phyloP scores from a whole-genome alignment of 2,329 filamentous ascomycete species.

The Talaromyces amestolkiae region DNA sequence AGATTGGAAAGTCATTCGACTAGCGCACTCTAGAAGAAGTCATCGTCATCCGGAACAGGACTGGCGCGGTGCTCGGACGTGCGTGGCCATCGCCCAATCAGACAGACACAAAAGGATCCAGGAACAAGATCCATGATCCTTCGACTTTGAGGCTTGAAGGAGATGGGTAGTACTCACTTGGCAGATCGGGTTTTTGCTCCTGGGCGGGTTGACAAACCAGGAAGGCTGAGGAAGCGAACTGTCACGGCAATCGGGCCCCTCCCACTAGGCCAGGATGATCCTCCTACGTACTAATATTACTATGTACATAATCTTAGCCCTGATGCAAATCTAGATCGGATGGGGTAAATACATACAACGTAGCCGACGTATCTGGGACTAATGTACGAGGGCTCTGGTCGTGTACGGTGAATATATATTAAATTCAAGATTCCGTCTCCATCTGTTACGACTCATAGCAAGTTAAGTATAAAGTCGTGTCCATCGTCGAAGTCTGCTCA shows the following conservation, averaged over 20 bases:
- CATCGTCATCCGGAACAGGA: neutral
- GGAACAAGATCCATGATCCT: neutral
- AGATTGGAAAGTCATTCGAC: slow-evolving; percentile 6
- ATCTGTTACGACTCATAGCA: neutral
- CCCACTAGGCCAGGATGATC: neutral
- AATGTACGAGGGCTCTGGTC: neutral
- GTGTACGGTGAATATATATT: neutral
- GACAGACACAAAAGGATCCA: neutral
- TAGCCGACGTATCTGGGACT: neutral
- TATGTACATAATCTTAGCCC: neutral
- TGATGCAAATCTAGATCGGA: slow-evolving; percentile 7
- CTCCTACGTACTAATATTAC: neutral
- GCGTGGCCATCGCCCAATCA: neutral
- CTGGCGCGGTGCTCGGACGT: neutral
- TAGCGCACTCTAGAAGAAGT: neutral
- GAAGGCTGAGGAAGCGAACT: neutral
- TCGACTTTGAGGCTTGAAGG: neutral
- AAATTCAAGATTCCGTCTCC: neutral
- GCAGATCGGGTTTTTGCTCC: neutral
- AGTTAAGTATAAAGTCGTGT: neutral
- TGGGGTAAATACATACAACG: neutral
- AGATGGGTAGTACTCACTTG: too few species aligned
- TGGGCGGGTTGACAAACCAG: neutral
- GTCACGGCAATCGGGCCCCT: neutral
- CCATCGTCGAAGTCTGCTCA: neutral